Conservation (phyloP, 441 rosid genomes). For the Gossypium laxum region DNA sequence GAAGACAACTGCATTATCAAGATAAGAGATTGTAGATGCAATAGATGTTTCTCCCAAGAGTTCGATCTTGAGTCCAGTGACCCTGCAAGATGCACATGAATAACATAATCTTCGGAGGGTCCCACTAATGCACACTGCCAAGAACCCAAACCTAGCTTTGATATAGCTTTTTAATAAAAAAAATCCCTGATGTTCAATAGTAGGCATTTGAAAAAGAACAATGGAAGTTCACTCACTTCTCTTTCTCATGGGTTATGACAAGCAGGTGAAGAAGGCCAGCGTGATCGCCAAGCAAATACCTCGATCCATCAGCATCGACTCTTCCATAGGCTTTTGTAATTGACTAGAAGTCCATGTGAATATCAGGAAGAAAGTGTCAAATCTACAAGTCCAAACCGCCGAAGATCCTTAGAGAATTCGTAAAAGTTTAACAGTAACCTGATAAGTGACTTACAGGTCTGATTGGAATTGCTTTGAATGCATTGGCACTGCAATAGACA, state of each 20-base stretch:
- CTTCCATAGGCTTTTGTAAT: slow-evolving; percentile 95
- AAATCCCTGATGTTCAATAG: not conserved
- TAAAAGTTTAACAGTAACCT: slow-evolving; percentile 3
- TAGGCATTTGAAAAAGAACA: slow-evolving; percentile 1
- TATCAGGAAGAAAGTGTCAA: slow-evolving; percentile 13
- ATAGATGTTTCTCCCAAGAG: slow-evolving; percentile 91
- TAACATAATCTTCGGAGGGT: slow-evolving; percentile 13
- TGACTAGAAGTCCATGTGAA: slow-evolving; percentile 40
- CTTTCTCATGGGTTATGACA: slow-evolving; percentile 93
- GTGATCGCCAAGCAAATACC: slow-evolving; percentile 96
- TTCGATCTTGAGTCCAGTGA: slow-evolving; percentile 88
- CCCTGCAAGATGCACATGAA: slow-evolving; percentile 41
- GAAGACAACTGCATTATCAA: slow-evolving; percentile 86
- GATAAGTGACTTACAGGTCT: slow-evolving; percentile 62
- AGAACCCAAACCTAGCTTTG: slow-evolving; percentile 1
- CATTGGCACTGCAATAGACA: slow-evolving; percentile 81
- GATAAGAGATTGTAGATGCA: slow-evolving; percentile 86
- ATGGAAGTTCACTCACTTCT: slow-evolving; percentile 50
- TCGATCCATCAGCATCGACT: slow-evolving; percentile 97
- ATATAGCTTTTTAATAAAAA: not conserved
- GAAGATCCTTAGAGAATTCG: not conserved
- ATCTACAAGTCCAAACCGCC: not conserved
- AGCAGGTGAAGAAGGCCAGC: slow-evolving; percentile 88
- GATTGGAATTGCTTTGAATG: slow-evolving; percentile 82
- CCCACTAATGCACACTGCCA: not conserved